Base-by-base conservation (phyloP, 352 stramenopile genomes). In the Aphanomyces invadans region DNA sequence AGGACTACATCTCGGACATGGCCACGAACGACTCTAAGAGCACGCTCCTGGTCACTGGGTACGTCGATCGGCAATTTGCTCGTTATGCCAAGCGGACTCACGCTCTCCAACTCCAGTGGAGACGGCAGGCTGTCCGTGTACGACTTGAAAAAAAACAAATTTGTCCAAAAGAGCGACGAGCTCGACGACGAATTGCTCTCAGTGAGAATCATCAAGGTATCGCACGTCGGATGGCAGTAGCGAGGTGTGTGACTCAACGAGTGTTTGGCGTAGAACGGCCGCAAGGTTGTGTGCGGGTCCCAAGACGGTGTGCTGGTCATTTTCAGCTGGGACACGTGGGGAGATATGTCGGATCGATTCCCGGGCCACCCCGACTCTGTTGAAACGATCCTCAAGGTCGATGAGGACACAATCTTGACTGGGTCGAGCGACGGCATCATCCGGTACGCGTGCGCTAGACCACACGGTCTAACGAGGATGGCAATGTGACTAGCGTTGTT, bases 381-480 rank as follows among this genome's bases (percentile, higher is more conserved):
- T 31, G 95, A 99, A 65, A 80, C 91, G 0, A 70, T 99, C 10
- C 74, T 98, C 1, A 98, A 98, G 73, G 81, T 99, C 53, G 95
- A 99, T 68, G 95, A 99, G 75, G 93, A 98, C 73, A 98, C 95
- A 2, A 69, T 99, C 10, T 78, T 98, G 31, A 98, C 96, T 2
- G 96, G 95, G 38, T 98, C 90, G 19, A 97, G 89, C 57, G 95
- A 98, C 73, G 95, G 95, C 10, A 89, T 98, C 59, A 87, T 99
- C 65, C 81, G 95, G 82, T 90, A 71, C 29, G 77, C 23, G n/a
- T 46, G 21, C 9, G 4, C 29, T 1, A 19, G 15, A 61, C 60
- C 5, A 28, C 28, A 59, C 26, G 15, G n/a, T 21, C 56, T 2
- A 48, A 21, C 28, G 33, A n/a, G n/a, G n/a, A n/a, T n/a, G n/a